These are phyloP conservation scores for Tetracladium maxilliforme DNA, from an alignment of 2,329 filamentous ascomycete genomes.

Conservation along the genomic window DNA sequence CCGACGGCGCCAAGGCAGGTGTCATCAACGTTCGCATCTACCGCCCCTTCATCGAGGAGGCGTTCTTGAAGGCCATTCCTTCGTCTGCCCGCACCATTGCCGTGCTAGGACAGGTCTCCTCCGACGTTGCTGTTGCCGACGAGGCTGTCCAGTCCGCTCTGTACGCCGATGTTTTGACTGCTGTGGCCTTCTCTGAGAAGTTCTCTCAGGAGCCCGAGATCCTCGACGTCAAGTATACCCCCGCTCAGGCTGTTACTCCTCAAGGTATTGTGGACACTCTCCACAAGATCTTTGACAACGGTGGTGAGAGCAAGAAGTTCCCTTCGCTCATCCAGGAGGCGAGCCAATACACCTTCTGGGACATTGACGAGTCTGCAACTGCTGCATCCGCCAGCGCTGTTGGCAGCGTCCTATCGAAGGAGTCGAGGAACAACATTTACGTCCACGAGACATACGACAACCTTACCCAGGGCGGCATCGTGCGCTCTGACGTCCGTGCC, in stretches of 20 bases:
- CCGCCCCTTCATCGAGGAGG: slow-evolving; percentile 87
- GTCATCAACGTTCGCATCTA: slow-evolving; percentile 88
- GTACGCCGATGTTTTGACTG: slow-evolving; percentile 81
- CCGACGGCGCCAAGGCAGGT: slow-evolving; percentile 64
- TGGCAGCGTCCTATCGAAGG: slow-evolving; percentile 52
- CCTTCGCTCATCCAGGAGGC: slow-evolving; percentile 39
- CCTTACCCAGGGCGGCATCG: slow-evolving; percentile 59
- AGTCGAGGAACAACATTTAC: slow-evolving; percentile 47
- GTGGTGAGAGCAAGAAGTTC: slow-evolving; percentile 32
- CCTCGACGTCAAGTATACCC: slow-evolving; percentile 80
- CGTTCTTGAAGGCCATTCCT: slow-evolving; percentile 73
- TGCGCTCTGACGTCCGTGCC: slow-evolving; percentile 74
- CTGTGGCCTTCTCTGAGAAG: slow-evolving; percentile 63
- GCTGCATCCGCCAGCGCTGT: slow-evolving; percentile 47
- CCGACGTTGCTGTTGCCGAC: slow-evolving; percentile 60
- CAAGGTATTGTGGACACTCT: slow-evolving; percentile 23
- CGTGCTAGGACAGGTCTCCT: slow-evolving; percentile 78
- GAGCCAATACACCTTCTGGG: slow-evolving; percentile 90
- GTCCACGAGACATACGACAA: slow-evolving; percentile 48
- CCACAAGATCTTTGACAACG: slow-evolving; percentile 23
- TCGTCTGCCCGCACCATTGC: slow-evolving; percentile 60
- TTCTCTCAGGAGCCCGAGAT: slow-evolving; percentile 49
- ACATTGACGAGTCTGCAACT: slow-evolving; percentile 61
- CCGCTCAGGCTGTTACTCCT: slow-evolving; percentile 42
- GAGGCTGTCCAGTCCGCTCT: slow-evolving; percentile 67